Base-by-base conservation (phyloP, 257 asterid species). In the Paraleonurus japonicus region DNA sequence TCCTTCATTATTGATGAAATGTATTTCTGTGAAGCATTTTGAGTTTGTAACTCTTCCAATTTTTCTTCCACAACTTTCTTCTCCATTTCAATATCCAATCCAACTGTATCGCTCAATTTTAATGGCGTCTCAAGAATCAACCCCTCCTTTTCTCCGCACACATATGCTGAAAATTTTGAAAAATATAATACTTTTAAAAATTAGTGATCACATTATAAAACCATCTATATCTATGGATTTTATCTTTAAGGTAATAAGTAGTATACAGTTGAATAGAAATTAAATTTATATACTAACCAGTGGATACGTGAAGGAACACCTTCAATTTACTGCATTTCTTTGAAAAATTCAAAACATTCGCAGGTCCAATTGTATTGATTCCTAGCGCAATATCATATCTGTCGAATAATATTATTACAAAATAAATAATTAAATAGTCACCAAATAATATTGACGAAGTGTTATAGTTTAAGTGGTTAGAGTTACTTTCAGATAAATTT, bases 231-330 rank as follows among this genome's bases (percentile, higher is more conserved):
- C n/a, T n/a, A n/a, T n/a, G n/a, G n/a, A n/a, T n/a, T n/a, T n/a
- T n/a, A 28, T 28, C 33, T 0, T 28, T 28, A 28, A 28, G 33
- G 33, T 28, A 28, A 5, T 32, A 32, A 32, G 39, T 30, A 30
- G 5, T 7, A 37, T 41, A 41, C 5, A 2, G 4, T 41, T 41
- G n/a, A 15, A 1, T 43, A 47, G 20, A 47, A 15, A 17, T 32
- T 61, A 47, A 15, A 17, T 32, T 61, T 1, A 33, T 16, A 4
- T 41, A 73, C 87, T 77, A 12, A 89, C 98, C 98, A 5, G 98
- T 92, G 16, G 98, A 92, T 30, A 92, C 95, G 67, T 92, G 98
- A 64, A 89, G 82, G 71, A 87, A 81, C 33, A 82, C 81, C 70
- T 75, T 83, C 20, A 89, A 63, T 32, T 81, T 72, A 2, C 39